These are phyloP conservation scores for Plenodomus lindquistii DNA, from an alignment of 2,329 filamentous ascomycete genomes.

Conservation along the genomic window DNA sequence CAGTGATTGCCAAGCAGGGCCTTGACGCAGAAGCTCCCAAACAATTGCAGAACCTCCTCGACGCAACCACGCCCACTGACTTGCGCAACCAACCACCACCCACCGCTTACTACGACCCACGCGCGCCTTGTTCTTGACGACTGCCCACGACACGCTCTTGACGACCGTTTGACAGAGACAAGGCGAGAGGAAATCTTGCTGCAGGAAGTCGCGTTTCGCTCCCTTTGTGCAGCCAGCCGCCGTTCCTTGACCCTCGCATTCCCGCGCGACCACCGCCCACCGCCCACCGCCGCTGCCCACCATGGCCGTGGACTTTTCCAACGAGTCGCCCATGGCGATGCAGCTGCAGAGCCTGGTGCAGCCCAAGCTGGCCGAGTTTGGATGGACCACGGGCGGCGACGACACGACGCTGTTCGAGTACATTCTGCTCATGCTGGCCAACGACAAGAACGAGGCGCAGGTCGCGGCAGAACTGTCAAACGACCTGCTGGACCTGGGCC, in stretches of 20 bases:
- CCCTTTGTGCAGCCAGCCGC: conserved; percentile 19
- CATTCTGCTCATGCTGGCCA: conserved; percentile 95
- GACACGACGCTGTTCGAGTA: conserved; percentile 91
- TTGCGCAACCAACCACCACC: conserved; percentile 1
- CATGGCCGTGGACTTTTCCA: conserved; percentile 78
- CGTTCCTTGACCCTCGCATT: conserved; percentile 16
- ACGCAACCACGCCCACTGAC: conserved; percentile 10
- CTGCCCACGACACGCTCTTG: conserved; percentile 10
- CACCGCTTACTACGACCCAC: not conserved
- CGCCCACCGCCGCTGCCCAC: conserved; percentile 12
- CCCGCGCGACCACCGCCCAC: conserved; percentile 14
- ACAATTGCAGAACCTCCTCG: conserved; percentile 10
- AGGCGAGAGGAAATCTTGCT: conserved; percentile 18
- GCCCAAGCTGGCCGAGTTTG: conserved; percentile 88
- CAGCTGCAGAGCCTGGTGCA: conserved; percentile 82
- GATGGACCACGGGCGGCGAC: conserved; percentile 81
- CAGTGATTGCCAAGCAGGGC: conserved; percentile 13
- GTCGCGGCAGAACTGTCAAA: conserved; percentile 85
- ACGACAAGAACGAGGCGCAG: conserved; percentile 89
- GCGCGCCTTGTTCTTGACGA: conserved; percentile 17
- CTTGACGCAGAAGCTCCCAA: conserved; percentile 14
- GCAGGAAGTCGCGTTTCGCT: conserved; percentile 22
- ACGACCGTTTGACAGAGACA: conserved; percentile 8
- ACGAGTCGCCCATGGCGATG: conserved; percentile 81
- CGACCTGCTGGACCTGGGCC: conserved; percentile 79